phyloP scores from a whole-genome alignment of 2,329 filamentous ascomycete genomes.

The Stagonosporopsis cucurbitacearum region DNA sequence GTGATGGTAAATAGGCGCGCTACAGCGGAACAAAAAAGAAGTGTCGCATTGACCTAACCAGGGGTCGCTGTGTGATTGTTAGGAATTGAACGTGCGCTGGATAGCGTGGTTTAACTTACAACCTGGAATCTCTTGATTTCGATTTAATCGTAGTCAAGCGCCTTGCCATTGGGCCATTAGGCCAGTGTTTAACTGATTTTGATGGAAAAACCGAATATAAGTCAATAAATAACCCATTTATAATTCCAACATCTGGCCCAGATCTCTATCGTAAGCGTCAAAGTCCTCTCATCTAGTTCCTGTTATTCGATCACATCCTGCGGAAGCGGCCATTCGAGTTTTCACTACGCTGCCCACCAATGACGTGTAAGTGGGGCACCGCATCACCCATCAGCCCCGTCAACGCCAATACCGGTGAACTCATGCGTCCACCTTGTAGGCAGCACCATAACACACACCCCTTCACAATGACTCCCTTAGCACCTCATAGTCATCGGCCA shows the following conservation, averaged over 20 bases:
- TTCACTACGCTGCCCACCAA: no score
- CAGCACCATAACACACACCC: slow-evolving; percentile 3
- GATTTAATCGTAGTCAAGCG: slow-evolving; percentile 55
- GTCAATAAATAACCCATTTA: no score
- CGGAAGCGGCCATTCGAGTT: no score
- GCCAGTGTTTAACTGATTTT: slow-evolving; percentile 15
- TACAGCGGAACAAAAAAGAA: not conserved
- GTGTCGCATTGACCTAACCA: not conserved
- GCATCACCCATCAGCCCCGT: not conserved
- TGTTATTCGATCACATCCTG: no score
- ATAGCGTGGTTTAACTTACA: not conserved
- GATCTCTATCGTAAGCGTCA: no score
- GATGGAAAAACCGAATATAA: not conserved
- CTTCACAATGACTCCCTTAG: not conserved
- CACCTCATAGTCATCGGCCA: not conserved
- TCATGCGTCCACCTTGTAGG: not conserved
- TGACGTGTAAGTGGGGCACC: not conserved
- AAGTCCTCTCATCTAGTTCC: no score
- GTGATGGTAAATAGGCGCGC: not conserved
- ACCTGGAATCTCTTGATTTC: slow-evolving; percentile 38
- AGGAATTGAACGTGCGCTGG: not conserved
- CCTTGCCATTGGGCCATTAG: slow-evolving; percentile 60
- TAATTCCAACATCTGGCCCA: no score
- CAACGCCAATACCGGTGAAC: slow-evolving; percentile 1
- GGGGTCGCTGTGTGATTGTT: not conserved